Percentiles rank a stretch among this genome's conserved stretches.
Evolutionary conservation across 768 basidiomycete species (phyloP).

Genomic region (Mrakia hoshinonis): DNA sequence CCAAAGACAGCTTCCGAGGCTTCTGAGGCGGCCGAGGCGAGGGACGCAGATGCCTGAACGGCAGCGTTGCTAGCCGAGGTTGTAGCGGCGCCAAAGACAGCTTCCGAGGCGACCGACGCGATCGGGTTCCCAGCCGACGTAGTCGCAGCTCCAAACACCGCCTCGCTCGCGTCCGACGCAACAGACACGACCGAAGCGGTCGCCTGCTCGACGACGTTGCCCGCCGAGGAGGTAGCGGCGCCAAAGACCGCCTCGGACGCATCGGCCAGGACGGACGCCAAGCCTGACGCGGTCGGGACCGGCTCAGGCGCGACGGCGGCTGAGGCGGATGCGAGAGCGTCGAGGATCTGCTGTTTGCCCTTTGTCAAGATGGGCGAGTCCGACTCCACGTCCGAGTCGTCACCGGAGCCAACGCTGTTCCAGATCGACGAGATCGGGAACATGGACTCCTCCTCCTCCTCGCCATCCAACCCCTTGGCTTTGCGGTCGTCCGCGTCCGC

Average conservation of each 20-base stretch:
- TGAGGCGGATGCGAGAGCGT: constrained; percentile 33
- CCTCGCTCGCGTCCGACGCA: too few relatives aligned
- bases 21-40: background rate
- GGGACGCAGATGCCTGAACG: background rate
- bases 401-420: too few relatives aligned
- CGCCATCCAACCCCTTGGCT: constrained; percentile 14
- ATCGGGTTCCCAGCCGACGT: too few relatives aligned
- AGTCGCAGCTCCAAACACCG: too few relatives aligned
- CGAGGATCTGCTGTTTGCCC: constrained; percentile 37
- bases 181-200: too few relatives aligned
- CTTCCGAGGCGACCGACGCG: too few relatives aligned
- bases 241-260: too few relatives aligned
- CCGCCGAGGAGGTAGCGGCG: too few relatives aligned
- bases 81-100: background rate
- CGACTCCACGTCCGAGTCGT: too few relatives aligned
- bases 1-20: constrained; percentile 7
- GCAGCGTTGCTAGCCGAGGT: background rate
- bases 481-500: constrained; percentile 34
- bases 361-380: constrained; percentile 35
- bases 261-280: too few relatives aligned
- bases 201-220: too few relatives aligned
- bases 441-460: constrained; percentile 23
- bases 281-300: background rate
- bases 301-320: constrained; percentile 19
- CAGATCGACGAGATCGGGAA: constrained; percentile 35